Evolutionary conservation across 2,329 filamentous ascomycete genomes (phyloP).

Genomic region (Tetracladium maxilliforme): DNA sequence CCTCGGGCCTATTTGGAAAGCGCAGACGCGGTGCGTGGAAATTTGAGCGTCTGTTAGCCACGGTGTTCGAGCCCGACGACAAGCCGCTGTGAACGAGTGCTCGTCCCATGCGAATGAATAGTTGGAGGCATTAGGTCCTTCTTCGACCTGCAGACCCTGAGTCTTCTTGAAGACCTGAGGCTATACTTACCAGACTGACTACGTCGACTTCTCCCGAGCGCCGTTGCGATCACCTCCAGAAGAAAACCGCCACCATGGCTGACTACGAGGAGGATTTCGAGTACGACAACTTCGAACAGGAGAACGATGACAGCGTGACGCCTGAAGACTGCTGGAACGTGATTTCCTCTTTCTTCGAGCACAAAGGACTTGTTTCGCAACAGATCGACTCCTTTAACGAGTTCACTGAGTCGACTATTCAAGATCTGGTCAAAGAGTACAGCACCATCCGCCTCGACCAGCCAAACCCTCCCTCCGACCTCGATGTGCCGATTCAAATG

Average conservation of each 20-base stretch:
- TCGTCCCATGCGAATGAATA: too few species aligned
- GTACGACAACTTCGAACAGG: constrained; percentile 53
- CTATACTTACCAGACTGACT: too few species aligned
- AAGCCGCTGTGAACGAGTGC: too few species aligned
- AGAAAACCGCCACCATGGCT: constrained; percentile 35
- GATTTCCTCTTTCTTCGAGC: constrained; percentile 92
- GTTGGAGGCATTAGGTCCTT: too few species aligned
- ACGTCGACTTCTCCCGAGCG: too few species aligned
- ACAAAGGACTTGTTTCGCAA: constrained; percentile 90
- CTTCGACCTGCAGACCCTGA: too few species aligned
- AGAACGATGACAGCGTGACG: constrained; percentile 61
- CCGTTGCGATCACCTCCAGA: too few species aligned
- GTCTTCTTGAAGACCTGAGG: too few species aligned
- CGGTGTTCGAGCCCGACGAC: too few species aligned
- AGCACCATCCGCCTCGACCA: constrained; percentile 87
- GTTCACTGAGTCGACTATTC: constrained; percentile 86
- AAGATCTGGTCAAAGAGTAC: constrained; percentile 88
- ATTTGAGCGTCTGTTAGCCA: too few species aligned
- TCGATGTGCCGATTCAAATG: constrained; percentile 69
- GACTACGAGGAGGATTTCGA: constrained; percentile 51
- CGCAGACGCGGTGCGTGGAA: too few species aligned
- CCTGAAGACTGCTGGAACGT: constrained; percentile 98
- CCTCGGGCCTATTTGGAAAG: too few species aligned
- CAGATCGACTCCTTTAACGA: constrained; percentile 98
- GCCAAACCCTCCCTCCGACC: constrained; percentile 62